Evolutionary conservation across 75 land plant species (phyloP).

Genomic region (Pinus albicaulis): DNA sequence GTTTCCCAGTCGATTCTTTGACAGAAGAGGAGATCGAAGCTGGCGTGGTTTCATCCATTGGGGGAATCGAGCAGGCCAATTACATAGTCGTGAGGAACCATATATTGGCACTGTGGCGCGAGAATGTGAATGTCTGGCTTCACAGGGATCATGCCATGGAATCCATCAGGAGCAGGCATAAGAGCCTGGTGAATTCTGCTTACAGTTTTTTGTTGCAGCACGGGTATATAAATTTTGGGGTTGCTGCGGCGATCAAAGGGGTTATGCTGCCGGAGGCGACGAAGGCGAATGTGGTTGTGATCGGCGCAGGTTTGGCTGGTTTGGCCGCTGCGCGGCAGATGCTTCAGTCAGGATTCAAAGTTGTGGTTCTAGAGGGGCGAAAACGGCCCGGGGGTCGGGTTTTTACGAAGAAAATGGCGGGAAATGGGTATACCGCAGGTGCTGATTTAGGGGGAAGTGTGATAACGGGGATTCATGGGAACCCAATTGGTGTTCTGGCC

Average conservation of each 20-base stretch:
- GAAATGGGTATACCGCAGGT: slow-evolving; percentile 44
- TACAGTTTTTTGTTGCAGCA: slow-evolving; percentile 51
- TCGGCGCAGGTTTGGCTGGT: slow-evolving; percentile 92
- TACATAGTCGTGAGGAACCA: slow-evolving; percentile 86
- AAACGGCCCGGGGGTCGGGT: slow-evolving; percentile 82
- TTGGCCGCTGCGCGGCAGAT: slow-evolving; percentile 80
- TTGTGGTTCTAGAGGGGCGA: slow-evolving; percentile 72
- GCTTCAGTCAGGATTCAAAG: slow-evolving; percentile 68
- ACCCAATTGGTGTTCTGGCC: slow-evolving; percentile 88
- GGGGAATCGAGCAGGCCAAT: slow-evolving; percentile 77
- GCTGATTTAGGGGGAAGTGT: slow-evolving; percentile 94
- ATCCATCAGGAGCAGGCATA: slow-evolving; percentile 59
- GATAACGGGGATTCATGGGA: slow-evolving; percentile 89
- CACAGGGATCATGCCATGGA: slow-evolving; percentile 47
- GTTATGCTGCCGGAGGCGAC: slow-evolving; percentile 15
- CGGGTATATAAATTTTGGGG: slow-evolving; percentile 89
- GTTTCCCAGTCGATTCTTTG: slow-evolving; percentile 76
- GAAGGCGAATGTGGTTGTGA: slow-evolving; percentile 40
- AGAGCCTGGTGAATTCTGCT: slow-evolving; percentile 51
- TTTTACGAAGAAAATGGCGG: slow-evolving; percentile 66
- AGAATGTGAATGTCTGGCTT: slow-evolving; percentile 57
- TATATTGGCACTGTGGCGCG: slow-evolving; percentile 71
- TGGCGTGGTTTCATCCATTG: slow-evolving; percentile 52
- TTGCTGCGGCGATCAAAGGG: slow-evolving; percentile 35
- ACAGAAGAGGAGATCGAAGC: slow-evolving; percentile 91